These are phyloP conservation scores for Ormosia semicastrata DNA, from an alignment of 306 rosid species.

Conservation along the genomic window DNA sequence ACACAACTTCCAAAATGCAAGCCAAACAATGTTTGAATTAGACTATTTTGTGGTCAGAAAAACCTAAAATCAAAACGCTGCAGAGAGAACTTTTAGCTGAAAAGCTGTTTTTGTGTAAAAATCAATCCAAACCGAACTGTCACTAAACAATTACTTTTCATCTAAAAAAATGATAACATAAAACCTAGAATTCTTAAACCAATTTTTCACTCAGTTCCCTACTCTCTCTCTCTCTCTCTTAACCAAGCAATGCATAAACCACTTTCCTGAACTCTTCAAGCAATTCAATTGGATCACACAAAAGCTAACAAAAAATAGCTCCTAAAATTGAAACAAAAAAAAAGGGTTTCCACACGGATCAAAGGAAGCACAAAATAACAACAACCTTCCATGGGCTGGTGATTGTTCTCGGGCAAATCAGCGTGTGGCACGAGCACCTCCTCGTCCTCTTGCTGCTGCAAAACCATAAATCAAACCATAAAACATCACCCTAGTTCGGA, in stretches of 20 bases:
- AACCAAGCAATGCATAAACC: too few species aligned
- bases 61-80: too few species aligned
- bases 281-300: slow-evolving; percentile 22
- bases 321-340: neutral
- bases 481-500: slow-evolving; percentile 35
- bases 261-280: neutral
- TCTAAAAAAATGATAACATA: neutral
- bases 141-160: neutral
- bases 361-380: slow-evolving; percentile 13
- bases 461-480: slow-evolving; percentile 24
- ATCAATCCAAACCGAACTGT: neutral
- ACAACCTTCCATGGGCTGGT: slow-evolving; percentile 80
- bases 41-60: neutral
- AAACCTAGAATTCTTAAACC: slow-evolving; percentile 4
- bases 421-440: slow-evolving; percentile 86
- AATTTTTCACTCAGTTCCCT: neutral
- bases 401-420: slow-evolving; percentile 77
- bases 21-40: neutral
- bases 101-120: neutral
- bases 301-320: neutral
- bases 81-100: neutral
- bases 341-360: slow-evolving; percentile 26
- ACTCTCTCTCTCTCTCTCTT: neutral
- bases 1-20: slow-evolving; percentile 18
- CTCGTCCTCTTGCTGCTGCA: slow-evolving; percentile 83